These are phyloP conservation scores for Pythium scleroteichum DNA, from an alignment of 352 stramenopile genomes.

Conservation along the genomic window DNA sequence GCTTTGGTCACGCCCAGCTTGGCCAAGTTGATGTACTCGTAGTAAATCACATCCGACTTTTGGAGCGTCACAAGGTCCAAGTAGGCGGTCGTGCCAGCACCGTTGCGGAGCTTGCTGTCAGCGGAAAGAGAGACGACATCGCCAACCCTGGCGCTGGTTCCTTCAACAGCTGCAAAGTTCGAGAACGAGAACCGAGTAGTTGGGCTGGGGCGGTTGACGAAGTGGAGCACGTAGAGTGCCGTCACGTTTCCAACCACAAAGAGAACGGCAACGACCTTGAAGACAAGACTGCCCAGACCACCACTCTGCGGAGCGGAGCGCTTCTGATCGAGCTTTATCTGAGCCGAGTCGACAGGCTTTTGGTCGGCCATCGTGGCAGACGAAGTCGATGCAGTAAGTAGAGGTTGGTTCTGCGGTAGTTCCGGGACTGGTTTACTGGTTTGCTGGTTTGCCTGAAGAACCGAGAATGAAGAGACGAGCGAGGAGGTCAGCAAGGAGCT, in stretches of 20 bases:
- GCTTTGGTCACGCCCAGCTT: conserved; percentile 38
- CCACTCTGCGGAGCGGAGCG: background rate
- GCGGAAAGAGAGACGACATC: conserved; percentile 35
- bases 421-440: conserved; percentile 1
- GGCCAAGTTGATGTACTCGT: conserved; percentile 54
- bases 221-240: conserved; percentile 66
- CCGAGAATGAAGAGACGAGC: background rate
- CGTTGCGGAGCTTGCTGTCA: conserved; percentile 41
- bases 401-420: conserved; percentile 12
- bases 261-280: conserved; percentile 41
- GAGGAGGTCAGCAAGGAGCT: background rate
- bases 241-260: conserved; percentile 65
- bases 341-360: conserved; percentile 43
- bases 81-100: conserved; percentile 72
- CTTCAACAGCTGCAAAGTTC: conserved; percentile 28
- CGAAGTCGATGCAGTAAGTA: background rate
- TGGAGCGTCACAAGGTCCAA: conserved; percentile 38
- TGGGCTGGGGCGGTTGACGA: conserved; percentile 45
- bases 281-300: background rate
- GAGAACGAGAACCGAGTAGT: conserved; percentile 45
- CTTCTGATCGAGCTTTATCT: conserved; percentile 48
- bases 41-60: conserved; percentile 27
- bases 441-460: background rate
- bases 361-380: conserved; percentile 12
- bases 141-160: conserved; percentile 23